Evolutionary conservation across 2,329 filamentous ascomycete genomes (phyloP).

Genomic region (Aciculosporium take): DNA sequence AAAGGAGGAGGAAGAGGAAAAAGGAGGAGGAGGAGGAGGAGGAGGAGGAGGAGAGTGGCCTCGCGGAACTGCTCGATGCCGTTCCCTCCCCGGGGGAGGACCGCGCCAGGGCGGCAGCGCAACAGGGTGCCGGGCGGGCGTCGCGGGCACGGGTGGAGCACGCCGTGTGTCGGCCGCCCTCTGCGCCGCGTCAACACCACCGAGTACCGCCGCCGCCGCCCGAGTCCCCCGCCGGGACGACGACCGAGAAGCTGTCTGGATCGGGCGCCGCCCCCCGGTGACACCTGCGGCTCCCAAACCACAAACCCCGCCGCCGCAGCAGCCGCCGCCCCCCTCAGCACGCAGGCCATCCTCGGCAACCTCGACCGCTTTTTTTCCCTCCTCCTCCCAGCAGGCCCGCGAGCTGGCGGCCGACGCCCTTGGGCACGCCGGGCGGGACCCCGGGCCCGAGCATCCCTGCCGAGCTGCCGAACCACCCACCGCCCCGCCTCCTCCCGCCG

Average conservation of each 20-base stretch:
- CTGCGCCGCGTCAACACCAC: too few relatives aligned
- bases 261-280: neutral
- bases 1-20: too few relatives aligned
- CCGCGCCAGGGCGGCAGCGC: conserved; percentile 7
- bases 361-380: conserved; percentile 41
- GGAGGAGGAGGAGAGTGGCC: conserved; percentile 15
- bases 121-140: too few relatives aligned
- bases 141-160: neutral
- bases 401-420: conserved; percentile 35
- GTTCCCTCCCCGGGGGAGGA: conserved; percentile 4
- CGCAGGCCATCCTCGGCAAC: conserved; percentile 38
- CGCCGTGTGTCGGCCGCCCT: too few relatives aligned
- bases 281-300: conserved; percentile 1
- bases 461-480: conserved; percentile 6
- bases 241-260: too few relatives aligned
- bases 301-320: conserved; percentile 6
- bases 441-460: neutral
- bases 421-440: neutral
- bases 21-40: neutral
- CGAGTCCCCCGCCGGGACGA: too few relatives aligned
- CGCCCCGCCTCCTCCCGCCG: conserved; percentile 11
- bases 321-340: conserved; percentile 26
- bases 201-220: too few relatives aligned
- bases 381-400: conserved; percentile 39
- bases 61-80: conserved; percentile 8